Percentiles rank a stretch among this genome's conserved stretches.
Conservation (phyloP, 2,329 filamentous ascomycete genomes). For the Alternaria brassicicola region DNA sequence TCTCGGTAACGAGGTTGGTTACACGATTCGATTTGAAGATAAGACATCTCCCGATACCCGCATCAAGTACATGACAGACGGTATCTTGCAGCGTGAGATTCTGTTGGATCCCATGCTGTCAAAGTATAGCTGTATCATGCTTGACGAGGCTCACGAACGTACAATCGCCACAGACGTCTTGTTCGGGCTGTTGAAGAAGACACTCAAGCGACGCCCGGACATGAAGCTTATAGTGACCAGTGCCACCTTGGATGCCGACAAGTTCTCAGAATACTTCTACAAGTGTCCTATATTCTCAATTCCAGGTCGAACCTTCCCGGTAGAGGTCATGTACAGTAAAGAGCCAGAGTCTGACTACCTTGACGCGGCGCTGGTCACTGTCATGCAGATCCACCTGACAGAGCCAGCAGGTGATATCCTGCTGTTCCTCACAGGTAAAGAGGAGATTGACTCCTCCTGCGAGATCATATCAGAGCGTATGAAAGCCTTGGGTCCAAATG, state of each 20-base stretch:
- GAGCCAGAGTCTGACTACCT: constrained; percentile 97
- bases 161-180: constrained; percentile 96
- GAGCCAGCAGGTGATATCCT: constrained; percentile 93
- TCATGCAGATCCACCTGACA: constrained; percentile 97
- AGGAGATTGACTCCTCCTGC: constrained; percentile 95
- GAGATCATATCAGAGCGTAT: constrained; percentile 94
- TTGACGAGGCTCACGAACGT: constrained; percentile 97
- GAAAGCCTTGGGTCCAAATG: constrained; percentile 89
- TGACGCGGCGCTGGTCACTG: constrained; percentile 89
- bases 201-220: constrained; percentile 80
- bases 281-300: constrained; percentile 96
- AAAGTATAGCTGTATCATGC: constrained; percentile 96
- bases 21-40: constrained; percentile 99
- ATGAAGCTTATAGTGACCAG: constrained; percentile 99
- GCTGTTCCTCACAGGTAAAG: constrained; percentile 95
- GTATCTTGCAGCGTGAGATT: constrained; percentile 95
- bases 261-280: constrained; percentile 96
- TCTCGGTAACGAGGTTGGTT: constrained; percentile 93
- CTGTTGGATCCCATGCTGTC: constrained; percentile 93
- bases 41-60: constrained; percentile 86
- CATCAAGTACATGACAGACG: constrained; percentile 99
- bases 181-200: constrained; percentile 94
- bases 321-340: constrained; percentile 92
- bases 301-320: constrained; percentile 90
- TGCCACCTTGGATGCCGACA: constrained; percentile 94